Percentiles rank a stretch among this genome's conserved stretches.
These are phyloP conservation scores for Dactylellina cionopaga DNA, from an alignment of 2,329 filamentous ascomycete genomes.

Conservation along the genomic window DNA sequence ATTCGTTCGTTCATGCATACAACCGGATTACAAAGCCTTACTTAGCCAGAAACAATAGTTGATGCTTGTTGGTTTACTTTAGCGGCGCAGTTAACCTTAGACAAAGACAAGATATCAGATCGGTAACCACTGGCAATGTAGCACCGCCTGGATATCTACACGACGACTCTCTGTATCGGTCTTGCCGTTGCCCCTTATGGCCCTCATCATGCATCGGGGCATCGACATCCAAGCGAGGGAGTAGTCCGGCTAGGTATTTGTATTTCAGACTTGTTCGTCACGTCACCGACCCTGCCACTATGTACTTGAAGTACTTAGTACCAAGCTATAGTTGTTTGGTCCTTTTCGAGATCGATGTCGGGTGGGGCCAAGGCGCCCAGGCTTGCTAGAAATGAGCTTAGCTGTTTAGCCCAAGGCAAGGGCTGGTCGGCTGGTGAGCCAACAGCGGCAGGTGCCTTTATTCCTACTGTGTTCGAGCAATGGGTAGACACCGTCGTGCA, in stretches of 20 bases:
- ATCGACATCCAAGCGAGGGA: no score
- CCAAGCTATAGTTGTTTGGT: no score
- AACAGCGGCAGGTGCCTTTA: neutral
- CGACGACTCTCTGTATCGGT: slow-evolving; percentile 13
- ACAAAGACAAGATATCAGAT: neutral
- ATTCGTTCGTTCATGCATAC: neutral
- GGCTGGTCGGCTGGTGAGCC: neutral
- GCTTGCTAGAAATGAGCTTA: slow-evolving; percentile 23
- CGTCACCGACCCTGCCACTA: slow-evolving; percentile 46
- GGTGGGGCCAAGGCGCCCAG: slow-evolving; percentile 34
- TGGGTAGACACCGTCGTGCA: neutral
- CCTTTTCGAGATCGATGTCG: no score
- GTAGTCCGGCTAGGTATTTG: slow-evolving; percentile 37
- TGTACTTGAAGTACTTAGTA: no score
- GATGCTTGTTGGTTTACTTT: neutral
- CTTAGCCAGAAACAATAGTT: neutral
- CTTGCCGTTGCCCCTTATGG: neutral
- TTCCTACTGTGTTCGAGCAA: no score
- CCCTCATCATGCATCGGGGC: neutral
- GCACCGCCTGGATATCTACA: no score
- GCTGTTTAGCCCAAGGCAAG: slow-evolving; percentile 1
- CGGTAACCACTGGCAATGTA: no score
- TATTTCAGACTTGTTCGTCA: slow-evolving; percentile 41
- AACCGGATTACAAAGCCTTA: slow-evolving; percentile 26
- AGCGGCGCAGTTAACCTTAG: neutral